phyloP scores from a whole-genome alignment of 2,329 filamentous ascomycete genomes.

The Fragosphaeria purpurea region DNA sequence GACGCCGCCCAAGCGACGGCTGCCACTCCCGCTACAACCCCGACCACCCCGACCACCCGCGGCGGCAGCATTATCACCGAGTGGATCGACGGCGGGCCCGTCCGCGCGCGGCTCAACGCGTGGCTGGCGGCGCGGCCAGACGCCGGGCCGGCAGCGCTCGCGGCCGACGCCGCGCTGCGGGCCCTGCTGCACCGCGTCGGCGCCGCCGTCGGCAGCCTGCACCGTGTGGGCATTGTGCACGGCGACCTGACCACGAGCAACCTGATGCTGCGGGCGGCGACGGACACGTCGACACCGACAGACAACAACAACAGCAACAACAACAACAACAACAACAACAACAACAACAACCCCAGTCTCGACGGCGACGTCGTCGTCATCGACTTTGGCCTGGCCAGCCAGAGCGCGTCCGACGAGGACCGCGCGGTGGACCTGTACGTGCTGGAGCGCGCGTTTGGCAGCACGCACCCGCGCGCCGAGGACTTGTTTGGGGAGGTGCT shows the following conservation, averaged over 20 bases:
- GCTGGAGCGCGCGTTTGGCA: constrained; percentile 85
- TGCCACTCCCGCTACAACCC: no score
- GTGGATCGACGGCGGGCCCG: constrained; percentile 67
- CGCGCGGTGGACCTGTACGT: constrained; percentile 94
- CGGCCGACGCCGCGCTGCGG: constrained; percentile 34
- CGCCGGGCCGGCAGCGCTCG: constrained; percentile 5
- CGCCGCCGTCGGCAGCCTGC: constrained; percentile 60
- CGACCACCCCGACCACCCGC: no score
- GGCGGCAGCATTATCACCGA: constrained; percentile 57
- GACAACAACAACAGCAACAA: constrained; percentile 12
- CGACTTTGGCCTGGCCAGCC: constrained; percentile 83
- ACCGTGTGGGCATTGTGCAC: constrained; percentile 79
- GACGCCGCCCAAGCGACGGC: constrained; percentile 33
- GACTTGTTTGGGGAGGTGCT: constrained; percentile 65
- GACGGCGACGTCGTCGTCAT: constrained; percentile 79
- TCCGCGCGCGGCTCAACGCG: constrained; percentile 59
- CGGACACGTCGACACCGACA: constrained; percentile 6
- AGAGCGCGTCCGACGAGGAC: constrained; percentile 79
- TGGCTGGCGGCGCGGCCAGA: constrained; percentile 46
- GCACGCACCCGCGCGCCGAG: constrained; percentile 83
- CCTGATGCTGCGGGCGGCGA: constrained; percentile 61
- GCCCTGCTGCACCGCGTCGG: constrained; percentile 63
- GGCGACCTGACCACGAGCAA: constrained; percentile 97
- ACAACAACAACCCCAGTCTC: constrained; percentile 22
- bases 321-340: constrained; percentile 10